Conservation (phyloP, 2,329 filamentous ascomycete genomes). For the Hypomyces perniciosus region DNA sequence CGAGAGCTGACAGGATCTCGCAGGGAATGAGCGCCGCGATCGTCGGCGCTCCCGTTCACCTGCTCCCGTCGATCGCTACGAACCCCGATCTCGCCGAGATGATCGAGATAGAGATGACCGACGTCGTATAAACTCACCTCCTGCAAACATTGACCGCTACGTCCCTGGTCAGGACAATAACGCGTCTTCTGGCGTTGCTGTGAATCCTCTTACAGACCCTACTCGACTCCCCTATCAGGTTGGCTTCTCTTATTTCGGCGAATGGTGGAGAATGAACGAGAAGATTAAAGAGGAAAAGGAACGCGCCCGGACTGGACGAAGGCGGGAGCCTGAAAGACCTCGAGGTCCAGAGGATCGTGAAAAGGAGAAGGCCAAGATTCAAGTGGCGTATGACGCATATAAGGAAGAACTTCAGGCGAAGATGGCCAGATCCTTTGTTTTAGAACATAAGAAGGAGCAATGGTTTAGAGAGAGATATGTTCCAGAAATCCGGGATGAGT, state of each 20-base stretch:
- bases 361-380: constrained; percentile 72
- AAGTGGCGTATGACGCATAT: constrained; percentile 61
- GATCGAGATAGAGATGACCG: constrained; percentile 59
- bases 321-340: constrained; percentile 57
- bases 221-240: constrained; percentile 71
- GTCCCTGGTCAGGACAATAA: constrained; percentile 64
- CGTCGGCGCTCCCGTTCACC: constrained; percentile 65
- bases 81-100: constrained; percentile 64
- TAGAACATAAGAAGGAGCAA: constrained; percentile 88
- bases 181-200: constrained; percentile 38
- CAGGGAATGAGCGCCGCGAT: constrained; percentile 55
- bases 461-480: constrained; percentile 98
- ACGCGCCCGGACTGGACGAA: constrained; percentile 60
- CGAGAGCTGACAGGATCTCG: neutral
- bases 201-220: constrained; percentile 67
- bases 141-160: constrained; percentile 77
- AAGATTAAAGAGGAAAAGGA: constrained; percentile 79
- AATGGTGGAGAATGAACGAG: constrained; percentile 81
- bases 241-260: constrained; percentile 78
- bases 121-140: constrained; percentile 55
- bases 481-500: constrained; percentile 68
- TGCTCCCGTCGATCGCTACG: constrained; percentile 66
- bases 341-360: constrained; percentile 69
- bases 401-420: constrained; percentile 64
- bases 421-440: constrained; percentile 86